These are phyloP conservation scores for Lizonia empirigonia DNA, from an alignment of 2,329 filamentous ascomycete genomes.

Conservation along the genomic window DNA sequence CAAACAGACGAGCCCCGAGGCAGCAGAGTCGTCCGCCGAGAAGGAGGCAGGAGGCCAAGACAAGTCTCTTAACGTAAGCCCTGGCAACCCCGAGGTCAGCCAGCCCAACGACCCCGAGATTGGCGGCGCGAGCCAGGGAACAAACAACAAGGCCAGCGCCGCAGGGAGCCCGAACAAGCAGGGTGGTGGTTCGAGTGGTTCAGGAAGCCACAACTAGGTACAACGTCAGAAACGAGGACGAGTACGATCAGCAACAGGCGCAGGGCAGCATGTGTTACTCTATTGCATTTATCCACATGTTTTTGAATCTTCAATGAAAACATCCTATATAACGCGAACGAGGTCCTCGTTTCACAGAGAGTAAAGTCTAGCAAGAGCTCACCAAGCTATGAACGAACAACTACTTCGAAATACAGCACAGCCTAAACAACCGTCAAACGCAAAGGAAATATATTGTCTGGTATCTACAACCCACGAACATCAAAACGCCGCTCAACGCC, in stretches of 20 bases:
- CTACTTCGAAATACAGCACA: neutral
- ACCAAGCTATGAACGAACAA: no score
- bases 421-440: neutral
- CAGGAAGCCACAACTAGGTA: conserved; percentile 4
- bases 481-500: conserved; percentile 11
- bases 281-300: neutral
- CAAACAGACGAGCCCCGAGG: conserved; percentile 69
- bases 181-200: conserved; percentile 40
- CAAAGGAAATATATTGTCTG: conserved; percentile 6
- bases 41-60: conserved; percentile 39
- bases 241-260: neutral
- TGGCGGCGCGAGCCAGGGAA: conserved; percentile 48
- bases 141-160: conserved; percentile 41
- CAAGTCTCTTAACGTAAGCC: conserved; percentile 61
- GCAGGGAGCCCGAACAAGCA: conserved; percentile 47
- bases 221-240: neutral
- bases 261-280: neutral
- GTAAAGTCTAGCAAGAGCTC: neutral
- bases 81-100: conserved; percentile 65
- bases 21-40: conserved; percentile 54
- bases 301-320: neutral
- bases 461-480: conserved; percentile 5
- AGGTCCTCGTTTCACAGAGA: neutral
- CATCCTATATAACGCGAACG: neutral
- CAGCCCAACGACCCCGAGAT: conserved; percentile 51